Base-by-base conservation (phyloP, 2,329 filamentous ascomycete genomes). In the Fusarium sp. region DNA sequence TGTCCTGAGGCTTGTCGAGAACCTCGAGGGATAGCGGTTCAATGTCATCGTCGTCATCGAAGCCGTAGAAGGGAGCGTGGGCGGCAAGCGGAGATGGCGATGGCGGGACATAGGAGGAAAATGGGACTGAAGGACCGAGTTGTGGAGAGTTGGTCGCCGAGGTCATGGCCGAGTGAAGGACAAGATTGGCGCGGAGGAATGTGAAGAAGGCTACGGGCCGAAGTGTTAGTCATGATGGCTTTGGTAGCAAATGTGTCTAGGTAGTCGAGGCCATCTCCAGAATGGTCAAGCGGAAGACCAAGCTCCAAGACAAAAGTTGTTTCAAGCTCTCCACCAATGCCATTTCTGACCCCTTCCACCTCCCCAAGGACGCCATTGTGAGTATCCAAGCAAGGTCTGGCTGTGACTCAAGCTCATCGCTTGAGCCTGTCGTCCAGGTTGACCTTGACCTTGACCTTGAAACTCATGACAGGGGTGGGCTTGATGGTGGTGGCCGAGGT, bases 141-240 rank as follows among this genome's bases (percentile, higher is more conserved):
- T 89, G 87, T 22, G 92, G 92, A 27, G 92, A 93, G 69, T 89
- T 92, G 64, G 87, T 86, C 69, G 90, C 87, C 57, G 92, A 92
- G 51, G 91, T 89, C 72, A 92, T 83, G 65, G 90, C 84, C 70
- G 86, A 91, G 60, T 86, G 87, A 66, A 96, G 90, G 76, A 92
- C 91, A 64, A 96, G 89, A 79, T 96, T 96, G 72, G 93, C 93
- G 75, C 93, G 91, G 17, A 96, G 87, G 76, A 94, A 96, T 64
- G 91, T 92, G 83, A 96, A 92, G 85, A 96, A 96, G 29, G 93
- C 94, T 96, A 82, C 69, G 29, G 55, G 53, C 59, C 27, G 62
- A 8, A 27, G 60, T 68, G 58, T 77, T 75, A 77, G 74, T 55
- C 60, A 58, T 61, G 62, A 44, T 74, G 59, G 63, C 69, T 66